phyloP scores from a whole-genome alignment of 1,139 yeast genomes.

The Yamadazyma blattariae region DNA sequence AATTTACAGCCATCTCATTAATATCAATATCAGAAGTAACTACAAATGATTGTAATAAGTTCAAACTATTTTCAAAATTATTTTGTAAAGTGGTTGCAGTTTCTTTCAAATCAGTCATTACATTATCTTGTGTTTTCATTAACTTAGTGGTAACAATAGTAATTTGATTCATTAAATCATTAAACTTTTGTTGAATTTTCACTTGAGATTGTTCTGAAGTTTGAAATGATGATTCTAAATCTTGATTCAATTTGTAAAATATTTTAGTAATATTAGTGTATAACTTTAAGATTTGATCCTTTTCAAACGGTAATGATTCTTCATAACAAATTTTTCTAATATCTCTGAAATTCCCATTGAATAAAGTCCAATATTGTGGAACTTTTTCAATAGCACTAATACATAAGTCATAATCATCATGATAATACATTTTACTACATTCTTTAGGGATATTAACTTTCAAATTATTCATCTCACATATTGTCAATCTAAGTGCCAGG shows the following conservation, averaged over 20 bases:
- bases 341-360: conserved; percentile 54
- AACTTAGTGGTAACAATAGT: conserved; percentile 5
- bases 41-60: conserved; percentile 7
- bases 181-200: conserved; percentile 16
- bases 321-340: conserved; percentile 48
- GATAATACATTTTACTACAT: conserved; percentile 20
- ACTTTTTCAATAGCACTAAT: conserved; percentile 36
- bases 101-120: conserved; percentile 10
- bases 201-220: conserved; percentile 11
- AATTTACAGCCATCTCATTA: conserved; percentile 13
- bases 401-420: conserved; percentile 27
- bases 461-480: conserved; percentile 55
- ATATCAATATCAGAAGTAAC: conserved; percentile 7
- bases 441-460: conserved; percentile 30
- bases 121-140: conserved; percentile 7
- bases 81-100: conserved; percentile 9
- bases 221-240: conserved; percentile 15
- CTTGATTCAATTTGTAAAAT: conserved; percentile 20
- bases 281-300: conserved; percentile 45
- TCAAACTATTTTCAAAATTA: conserved; percentile 14
- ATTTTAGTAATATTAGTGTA: conserved; percentile 46
- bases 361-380: conserved; percentile 61
- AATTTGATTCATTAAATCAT: conserved; percentile 13
- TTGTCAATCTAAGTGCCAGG: conserved; percentile 49
- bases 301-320: conserved; percentile 49